Evolutionary conservation across 2,329 filamentous ascomycete genomes (phyloP).

Genomic region (Aotearoamyces nothofagi): DNA sequence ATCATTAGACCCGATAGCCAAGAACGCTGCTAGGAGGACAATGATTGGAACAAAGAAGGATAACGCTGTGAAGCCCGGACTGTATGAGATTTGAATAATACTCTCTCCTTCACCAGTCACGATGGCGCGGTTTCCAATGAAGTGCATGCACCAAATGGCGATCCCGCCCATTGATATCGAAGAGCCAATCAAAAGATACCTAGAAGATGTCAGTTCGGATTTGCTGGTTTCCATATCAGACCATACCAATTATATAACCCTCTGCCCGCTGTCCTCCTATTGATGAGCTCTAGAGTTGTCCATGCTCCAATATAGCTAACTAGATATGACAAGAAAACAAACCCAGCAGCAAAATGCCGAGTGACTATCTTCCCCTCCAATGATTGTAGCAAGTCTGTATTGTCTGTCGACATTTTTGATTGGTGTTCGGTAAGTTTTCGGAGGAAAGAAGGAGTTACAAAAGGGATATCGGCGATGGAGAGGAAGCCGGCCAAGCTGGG

Average conservation of each 20-base stretch:
- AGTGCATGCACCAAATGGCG: conserved; percentile 67
- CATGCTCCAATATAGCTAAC: conserved; percentile 62
- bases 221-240: conserved; percentile 1
- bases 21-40: conserved; percentile 59
- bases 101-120: conserved; percentile 46
- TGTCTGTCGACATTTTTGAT: no score
- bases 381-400: conserved; percentile 2
- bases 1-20: conserved; percentile 47
- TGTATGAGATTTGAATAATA: conserved; percentile 60
- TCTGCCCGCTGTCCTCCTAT: conserved; percentile 54
- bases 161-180: conserved; percentile 61
- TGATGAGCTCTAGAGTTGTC: conserved; percentile 70
- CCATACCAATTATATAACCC: conserved; percentile 55
- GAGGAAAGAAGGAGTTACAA: no score
- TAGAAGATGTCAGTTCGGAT: conserved; percentile 15
- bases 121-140: conserved; percentile 70
- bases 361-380: conserved; percentile 28
- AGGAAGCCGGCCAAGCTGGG: no score
- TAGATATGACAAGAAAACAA: conserved; percentile 52
- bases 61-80: conserved; percentile 51
- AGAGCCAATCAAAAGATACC: conserved; percentile 46
- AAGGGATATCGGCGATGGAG: no score
- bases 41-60: conserved; percentile 71
- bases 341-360: conserved; percentile 37
- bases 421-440: no score